Evolutionary conservation across 2,329 filamentous ascomycete genomes (phyloP), one percentile per base, ranked within the genome.

Genomic region (Monosporascus sp.): DNA sequence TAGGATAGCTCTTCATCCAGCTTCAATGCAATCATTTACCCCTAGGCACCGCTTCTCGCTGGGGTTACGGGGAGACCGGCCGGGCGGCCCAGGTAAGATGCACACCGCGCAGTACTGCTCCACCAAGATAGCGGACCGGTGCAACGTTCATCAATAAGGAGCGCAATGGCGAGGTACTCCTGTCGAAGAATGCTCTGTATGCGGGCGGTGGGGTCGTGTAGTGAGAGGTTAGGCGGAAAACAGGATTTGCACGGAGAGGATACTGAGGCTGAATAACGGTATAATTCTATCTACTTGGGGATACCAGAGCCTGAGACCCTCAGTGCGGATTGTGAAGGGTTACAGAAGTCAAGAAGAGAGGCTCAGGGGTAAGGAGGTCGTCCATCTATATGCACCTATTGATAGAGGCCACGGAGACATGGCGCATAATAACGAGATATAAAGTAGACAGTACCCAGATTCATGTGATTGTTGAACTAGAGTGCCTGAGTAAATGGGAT

Each of bases 141-240:
- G 74, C 47, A 58, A 62, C 24, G 47, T 76, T 14, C 31, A 34
- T 34, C 5, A 59, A 65, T 0, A 72, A 76, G 51, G 65, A 69
- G 5, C 58, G 61, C 14, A 67, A 76, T 5, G 53, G 60, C 9
- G 57, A 69, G n/a, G 68, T 73, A 4, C 61, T 77, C 3, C 71
- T 72, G 0, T 20, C 60, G 2, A 71, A 74, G 49, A 73, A 73
- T 0, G 68, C 66, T 1, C 61, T 77, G 0, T 76, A 76, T 53
- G 76, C 73, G 5, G 75, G 9, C 73, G 7, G 76, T 76, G 73
- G 74, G 76, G 54, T 71, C 73, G 5, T 77, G 73, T 60, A 75
- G 70, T 50, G 66, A 71, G 55, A 65, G 73, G 51, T 57, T 76
- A 1, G 73, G 71, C 51, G 68, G 71, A 5, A 5, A 72, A 73